A percentile compares a stretch with the other conserved stretches of the same genome.
These are phyloP conservation scores for Adansonia madagascariensis DNA, from an alignment of 441 rosid genomes.

Conservation along the genomic window DNA sequence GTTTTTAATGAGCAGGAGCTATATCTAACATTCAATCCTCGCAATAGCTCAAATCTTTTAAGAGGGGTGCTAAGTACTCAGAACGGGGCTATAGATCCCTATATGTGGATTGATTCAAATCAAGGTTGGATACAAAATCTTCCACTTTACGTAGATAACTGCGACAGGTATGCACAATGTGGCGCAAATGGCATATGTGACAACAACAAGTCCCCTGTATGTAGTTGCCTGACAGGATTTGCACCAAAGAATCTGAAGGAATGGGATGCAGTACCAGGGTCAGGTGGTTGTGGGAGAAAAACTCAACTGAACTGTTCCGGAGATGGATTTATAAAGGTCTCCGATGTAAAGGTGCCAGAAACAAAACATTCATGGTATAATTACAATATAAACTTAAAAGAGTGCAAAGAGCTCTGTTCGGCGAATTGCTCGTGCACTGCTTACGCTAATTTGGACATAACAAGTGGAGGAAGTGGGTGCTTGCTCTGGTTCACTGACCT, in stretches of 20 bases:
- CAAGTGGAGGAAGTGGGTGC: constrained; percentile 36
- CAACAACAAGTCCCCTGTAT: constrained; percentile 21
- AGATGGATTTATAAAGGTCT: constrained; percentile 28
- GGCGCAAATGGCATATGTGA: constrained; percentile 24
- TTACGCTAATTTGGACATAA: constrained; percentile 28
- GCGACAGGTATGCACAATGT: constrained; percentile 25
- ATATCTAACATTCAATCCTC: not conserved
- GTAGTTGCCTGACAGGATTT: constrained; percentile 37
- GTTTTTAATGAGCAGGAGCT: not conserved
- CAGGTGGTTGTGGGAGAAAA: constrained; percentile 32
- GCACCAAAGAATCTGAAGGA: constrained; percentile 27
- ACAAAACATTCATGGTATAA: constrained; percentile 23
- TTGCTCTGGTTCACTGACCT: constrained; percentile 36
- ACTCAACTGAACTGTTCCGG: constrained; percentile 20
- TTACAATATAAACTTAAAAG: constrained; percentile 13
- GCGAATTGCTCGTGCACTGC: constrained; percentile 30
- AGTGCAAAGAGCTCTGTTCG: constrained; percentile 30
- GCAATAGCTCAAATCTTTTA: constrained; percentile 16
- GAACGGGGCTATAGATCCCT: constrained; percentile 17
- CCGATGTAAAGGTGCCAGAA: constrained; percentile 33
- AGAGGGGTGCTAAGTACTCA: not conserved
- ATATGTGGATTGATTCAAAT: constrained; percentile 20
- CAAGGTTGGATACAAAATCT: constrained; percentile 8
- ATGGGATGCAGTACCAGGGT: constrained; percentile 31
- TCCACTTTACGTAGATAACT: constrained; percentile 19